Evolutionary conservation across 2,329 filamentous ascomycete species (phyloP), one percentile per base, ranked within the genome.

Genomic region (Monosporascus sp.): DNA sequence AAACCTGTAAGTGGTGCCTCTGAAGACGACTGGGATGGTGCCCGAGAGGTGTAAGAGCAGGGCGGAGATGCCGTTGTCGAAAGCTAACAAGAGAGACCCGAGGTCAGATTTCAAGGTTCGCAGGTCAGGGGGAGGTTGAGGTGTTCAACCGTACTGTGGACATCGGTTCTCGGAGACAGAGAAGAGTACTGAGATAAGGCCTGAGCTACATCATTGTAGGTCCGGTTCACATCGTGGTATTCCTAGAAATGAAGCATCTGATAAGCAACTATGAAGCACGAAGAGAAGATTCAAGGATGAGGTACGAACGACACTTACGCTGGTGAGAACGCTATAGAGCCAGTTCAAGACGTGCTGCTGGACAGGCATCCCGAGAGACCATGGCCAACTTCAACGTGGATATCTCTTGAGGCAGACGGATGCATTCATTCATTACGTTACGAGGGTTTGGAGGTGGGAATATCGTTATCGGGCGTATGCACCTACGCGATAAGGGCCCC

Each of bases 301-400:
- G 11, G 15, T 4, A 17, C 11, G 43, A 17, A 17, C 4, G 15
- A 18, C n/a, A 62, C 76, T 48, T 74, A 90, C 88, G 64, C 85
- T 89, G 43, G 87, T 89, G 54, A 97, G 75, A 52, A 96, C 87
- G 72, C 89, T 94, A 74, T 96, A 96, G 6, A 97, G 84, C 93
- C 93, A 97, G 74, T 91, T 92, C 65, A 97, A 79, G 56, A 95
- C 87, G 74, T 91, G 89, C 72, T 96, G 91, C 64, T 90, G 88
- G 68, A 96, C 89, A 63, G 85, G 83, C 79, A 84, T 84, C 55
- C 66, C 75, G 65, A 49, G 41, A 52, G 48, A 50, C 53, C 43
- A 27, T 46, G 4, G 5, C 24, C 24, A 17, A 27, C 39, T 43
- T 43, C 39, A 24, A 8, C 39, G 20, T 43, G 8, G 20, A 43